Percentiles rank a stretch among this genome's conserved stretches.
These are phyloP conservation scores for Echites panduratus DNA, from an alignment of 257 asterid species.

Conservation along the genomic window DNA sequence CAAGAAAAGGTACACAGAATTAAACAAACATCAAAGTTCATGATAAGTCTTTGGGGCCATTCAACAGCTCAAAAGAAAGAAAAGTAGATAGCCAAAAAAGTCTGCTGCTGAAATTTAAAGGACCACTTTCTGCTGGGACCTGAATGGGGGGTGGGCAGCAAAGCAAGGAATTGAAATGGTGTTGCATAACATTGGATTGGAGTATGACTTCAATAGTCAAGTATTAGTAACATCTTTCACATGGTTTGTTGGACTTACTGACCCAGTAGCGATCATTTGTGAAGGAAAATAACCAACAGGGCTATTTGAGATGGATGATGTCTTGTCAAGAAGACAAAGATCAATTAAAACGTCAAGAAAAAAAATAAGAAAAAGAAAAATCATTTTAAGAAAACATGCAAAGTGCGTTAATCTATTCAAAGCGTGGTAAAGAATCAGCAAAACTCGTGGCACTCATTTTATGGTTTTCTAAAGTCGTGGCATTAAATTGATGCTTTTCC, in stretches of 20 bases:
- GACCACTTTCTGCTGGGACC: slow-evolving; percentile 17
- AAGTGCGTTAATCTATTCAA: slow-evolving; percentile 1
- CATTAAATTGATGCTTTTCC: background rate
- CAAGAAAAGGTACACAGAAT: background rate
- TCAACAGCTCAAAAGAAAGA: slow-evolving; percentile 23
- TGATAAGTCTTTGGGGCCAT: slow-evolving; percentile 14
- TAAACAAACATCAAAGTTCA: slow-evolving; percentile 1
- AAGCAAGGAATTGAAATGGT: too few relatives aligned
- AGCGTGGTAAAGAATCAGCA: background rate
- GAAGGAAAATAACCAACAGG: too few relatives aligned
- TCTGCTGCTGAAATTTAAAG: background rate
- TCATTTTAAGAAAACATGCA: background rate
- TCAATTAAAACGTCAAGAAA: too few relatives aligned
- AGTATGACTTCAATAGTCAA: slow-evolving; percentile 2
- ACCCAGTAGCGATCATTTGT: background rate
- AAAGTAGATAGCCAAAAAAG: slow-evolving; percentile 8
- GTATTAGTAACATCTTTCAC: background rate
- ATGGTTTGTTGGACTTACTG: slow-evolving; percentile 3
- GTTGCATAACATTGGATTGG: background rate
- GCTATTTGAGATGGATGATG: too few relatives aligned
- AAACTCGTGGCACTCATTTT: background rate
- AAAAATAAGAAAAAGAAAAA: background rate
- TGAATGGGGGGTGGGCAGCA: too few relatives aligned
- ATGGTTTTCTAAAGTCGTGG: slow-evolving; percentile 4
- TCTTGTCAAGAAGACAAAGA: too few relatives aligned